Evolutionary conservation across 495 filamentous ascomycete genomes (phyloP).

Genomic region (Penicillium ucsense): DNA sequence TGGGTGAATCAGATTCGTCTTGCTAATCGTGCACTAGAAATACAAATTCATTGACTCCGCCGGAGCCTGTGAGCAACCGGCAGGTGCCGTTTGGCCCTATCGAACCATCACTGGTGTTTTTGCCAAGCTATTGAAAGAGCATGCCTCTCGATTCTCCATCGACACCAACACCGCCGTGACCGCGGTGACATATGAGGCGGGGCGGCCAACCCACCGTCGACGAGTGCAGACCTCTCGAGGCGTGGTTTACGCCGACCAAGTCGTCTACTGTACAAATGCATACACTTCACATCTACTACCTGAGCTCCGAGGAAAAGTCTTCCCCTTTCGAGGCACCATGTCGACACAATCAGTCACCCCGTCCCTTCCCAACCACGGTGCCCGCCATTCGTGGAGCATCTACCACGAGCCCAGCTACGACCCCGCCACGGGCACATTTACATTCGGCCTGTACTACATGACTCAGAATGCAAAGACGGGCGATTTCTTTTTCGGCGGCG

Average conservation of each 20-base stretch:
- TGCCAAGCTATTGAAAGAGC: neutral
- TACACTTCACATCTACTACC: neutral
- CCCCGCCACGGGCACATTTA: neutral
- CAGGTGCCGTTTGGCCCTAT: slow-evolving; percentile 1
- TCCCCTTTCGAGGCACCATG: slow-evolving; percentile 1
- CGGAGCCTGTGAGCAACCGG: neutral
- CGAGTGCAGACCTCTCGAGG: neutral
- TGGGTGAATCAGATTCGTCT: too few relatives aligned
- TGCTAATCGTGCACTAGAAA: neutral
- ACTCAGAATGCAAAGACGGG: slow-evolving; percentile 1
- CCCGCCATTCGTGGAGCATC: slow-evolving; percentile 1
- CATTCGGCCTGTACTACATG: neutral
- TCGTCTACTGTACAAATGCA: neutral
- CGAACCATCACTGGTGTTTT: neutral
- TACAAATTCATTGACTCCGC: slow-evolving; percentile 1
- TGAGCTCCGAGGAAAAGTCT: neutral
- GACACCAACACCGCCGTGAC: slow-evolving; percentile 1
- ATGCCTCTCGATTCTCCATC: neutral
- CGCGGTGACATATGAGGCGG: neutral
- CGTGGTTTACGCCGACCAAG: neutral
- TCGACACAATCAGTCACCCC: neutral
- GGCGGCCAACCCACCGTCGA: neutral
- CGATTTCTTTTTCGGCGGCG: slow-evolving; percentile 1
- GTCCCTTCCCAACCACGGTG: neutral
- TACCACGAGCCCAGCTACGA: neutral